Conservation (phyloP, 345 rosid genomes). For the Corchorus olitorius region DNA sequence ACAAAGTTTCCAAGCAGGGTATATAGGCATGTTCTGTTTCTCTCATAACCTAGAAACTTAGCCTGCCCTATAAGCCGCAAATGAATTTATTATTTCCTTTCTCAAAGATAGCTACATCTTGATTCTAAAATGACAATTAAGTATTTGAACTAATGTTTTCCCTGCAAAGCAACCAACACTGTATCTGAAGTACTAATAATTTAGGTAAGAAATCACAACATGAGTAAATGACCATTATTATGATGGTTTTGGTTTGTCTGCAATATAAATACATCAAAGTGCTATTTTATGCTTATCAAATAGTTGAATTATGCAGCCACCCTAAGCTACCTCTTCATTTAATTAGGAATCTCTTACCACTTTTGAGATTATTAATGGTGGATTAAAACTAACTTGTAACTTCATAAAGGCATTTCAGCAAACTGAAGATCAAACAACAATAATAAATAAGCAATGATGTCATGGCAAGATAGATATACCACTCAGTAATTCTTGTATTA, state of each 20-base stretch:
- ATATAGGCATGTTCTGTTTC: not conserved
- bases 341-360: not conserved
- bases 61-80: not conserved
- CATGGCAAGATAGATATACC: not conserved
- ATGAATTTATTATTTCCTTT: not conserved
- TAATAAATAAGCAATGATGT: not conserved
- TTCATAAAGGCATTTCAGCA: slow-evolving; percentile 1
- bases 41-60: slow-evolving; percentile 1
- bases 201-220: not conserved
- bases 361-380: not conserved
- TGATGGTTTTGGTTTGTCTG: not conserved
- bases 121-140: slow-evolving; percentile 5
- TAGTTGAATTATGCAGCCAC: not conserved
- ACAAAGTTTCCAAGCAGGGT: not conserved
- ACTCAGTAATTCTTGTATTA: not conserved
- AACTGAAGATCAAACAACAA: not conserved
- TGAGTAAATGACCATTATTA: too few relatives aligned
- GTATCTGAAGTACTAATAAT: not conserved
- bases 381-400: not conserved
- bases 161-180: not conserved
- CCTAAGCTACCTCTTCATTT: not conserved
- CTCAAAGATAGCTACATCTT: not conserved
- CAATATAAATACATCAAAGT: not conserved
- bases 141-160: not conserved
- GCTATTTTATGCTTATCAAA: not conserved